Base-by-base conservation (phyloP, 2,329 filamentous ascomycete species). In the Ophiostoma fasciatum region DNA sequence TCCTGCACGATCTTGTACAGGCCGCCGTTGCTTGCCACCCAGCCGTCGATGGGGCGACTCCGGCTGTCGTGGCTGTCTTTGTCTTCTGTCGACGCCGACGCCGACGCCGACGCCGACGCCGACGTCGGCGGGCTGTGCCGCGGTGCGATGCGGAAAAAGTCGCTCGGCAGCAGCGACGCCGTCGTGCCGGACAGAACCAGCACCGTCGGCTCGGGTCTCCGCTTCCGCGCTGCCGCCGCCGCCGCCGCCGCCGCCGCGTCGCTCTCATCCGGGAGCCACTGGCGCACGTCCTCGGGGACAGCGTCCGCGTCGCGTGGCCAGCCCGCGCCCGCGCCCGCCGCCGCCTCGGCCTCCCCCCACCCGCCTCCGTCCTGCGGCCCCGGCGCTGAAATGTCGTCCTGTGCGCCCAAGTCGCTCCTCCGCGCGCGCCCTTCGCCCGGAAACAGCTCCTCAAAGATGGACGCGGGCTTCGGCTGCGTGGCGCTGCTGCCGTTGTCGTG, bases 141-240 rank as follows among this genome's bases (percentile, higher is more conserved):
- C 2, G 68, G 67, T 5, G 73, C 65, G 14, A 85, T 55, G 37
- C 80, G 74, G 43, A 72, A 66, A 55, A 88, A 87, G 57, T 88
- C 82, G 45, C 67, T 69, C 46, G 77, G 69, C 15, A 63, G 61
- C 29, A 87, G 63, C 15, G 68, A 65, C 38, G 64, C 64, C 47
- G 69, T 72, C 7, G 71, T 65, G 27, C 71, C 67, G 15, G 61
- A 61, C 26, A 85, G 56, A 28, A 76, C 60, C 28, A 87, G 61
- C 7, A 56, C 44, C 3, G 49, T 45, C 18, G 49, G 45, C 26
- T 36, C 32, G n/a, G 26, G 17, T 11, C 19, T 18, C 20, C 19
- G 28, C 9, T 12, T 25, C 26, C 22, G 12, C 7, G 21, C 18
- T 19, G 33, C 20, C 14, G 17, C 29, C n/a, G 20, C 20, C 3